Percentiles rank a stretch among this genome's conserved stretches.
Evolutionary conservation across 441 rosid genomes (phyloP).

Genomic region (Populus trichocarpa): DNA sequence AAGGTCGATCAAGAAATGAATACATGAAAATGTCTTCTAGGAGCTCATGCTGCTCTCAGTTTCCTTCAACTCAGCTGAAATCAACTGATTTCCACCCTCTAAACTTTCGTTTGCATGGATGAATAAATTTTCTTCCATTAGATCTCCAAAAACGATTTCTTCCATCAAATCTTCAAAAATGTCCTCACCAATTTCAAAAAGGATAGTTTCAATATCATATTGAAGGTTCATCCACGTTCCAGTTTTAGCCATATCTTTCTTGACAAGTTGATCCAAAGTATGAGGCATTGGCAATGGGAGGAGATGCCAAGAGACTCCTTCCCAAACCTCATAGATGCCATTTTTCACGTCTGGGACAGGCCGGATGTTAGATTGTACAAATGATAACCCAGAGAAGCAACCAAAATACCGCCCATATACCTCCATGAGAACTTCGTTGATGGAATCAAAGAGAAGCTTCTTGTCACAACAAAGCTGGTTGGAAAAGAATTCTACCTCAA

Average conservation of each 20-base stretch:
- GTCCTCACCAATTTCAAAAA: conserved; percentile 48
- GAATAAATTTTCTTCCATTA: conserved; percentile 52
- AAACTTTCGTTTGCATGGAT: conserved; percentile 25
- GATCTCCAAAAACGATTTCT: conserved; percentile 57
- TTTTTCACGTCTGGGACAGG: conserved; percentile 40
- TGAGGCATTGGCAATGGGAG: conserved; percentile 53
- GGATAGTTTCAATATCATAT: conserved; percentile 43
- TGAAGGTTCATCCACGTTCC: conserved; percentile 76
- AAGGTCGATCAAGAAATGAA: conserved; percentile 16
- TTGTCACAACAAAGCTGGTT: conserved; percentile 51
- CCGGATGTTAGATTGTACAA: conserved; percentile 35
- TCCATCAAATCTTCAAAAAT: conserved; percentile 61
- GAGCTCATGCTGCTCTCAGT: conserved; percentile 7
- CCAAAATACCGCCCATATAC: conserved; percentile 46
- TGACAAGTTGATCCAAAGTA: conserved; percentile 65
- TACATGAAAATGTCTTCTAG: conserved; percentile 14
- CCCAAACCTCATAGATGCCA: conserved; percentile 53
- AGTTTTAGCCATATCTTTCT: conserved; percentile 61
- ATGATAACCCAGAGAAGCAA: conserved; percentile 65
- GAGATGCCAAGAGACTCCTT: conserved; percentile 76
- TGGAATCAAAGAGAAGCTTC: conserved; percentile 67
- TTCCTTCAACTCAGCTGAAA: conserved; percentile 22
- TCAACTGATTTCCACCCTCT: conserved; percentile 10
- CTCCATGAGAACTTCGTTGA: conserved; percentile 77
- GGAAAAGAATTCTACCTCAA: conserved; percentile 49